Evolutionary conservation across 2,329 filamentous ascomycete genomes (phyloP).

Genomic region (Meredithiella fracta): DNA sequence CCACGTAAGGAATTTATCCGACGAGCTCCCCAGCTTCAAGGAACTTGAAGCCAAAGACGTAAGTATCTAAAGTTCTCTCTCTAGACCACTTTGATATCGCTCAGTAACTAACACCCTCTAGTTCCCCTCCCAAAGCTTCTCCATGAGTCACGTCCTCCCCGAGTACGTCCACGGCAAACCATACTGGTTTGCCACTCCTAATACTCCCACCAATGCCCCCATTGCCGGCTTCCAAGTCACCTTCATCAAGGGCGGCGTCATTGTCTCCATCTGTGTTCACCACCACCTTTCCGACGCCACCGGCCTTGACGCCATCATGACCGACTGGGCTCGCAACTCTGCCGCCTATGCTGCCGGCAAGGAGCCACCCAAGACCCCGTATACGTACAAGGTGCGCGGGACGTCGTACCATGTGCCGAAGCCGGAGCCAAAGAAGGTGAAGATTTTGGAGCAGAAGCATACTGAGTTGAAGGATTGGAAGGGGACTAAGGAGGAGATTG

Average conservation of each 20-base stretch:
- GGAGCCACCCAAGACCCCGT: not conserved
- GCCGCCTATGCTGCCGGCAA: not conserved
- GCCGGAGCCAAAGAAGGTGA: not conserved
- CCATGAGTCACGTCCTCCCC: not conserved
- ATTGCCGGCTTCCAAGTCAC: slow-evolving; percentile 4
- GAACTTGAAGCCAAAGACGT: slow-evolving; percentile 9
- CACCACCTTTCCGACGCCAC: slow-evolving; percentile 5
- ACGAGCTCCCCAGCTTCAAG: slow-evolving; percentile 1
- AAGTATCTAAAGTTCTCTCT: not conserved
- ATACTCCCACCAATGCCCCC: not conserved
- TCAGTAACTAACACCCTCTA: not conserved
- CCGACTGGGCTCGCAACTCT: slow-evolving; percentile 3
- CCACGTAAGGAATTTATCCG: not conserved
- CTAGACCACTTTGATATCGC: not conserved
- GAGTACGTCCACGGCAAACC: not conserved
- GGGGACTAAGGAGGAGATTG: not conserved
- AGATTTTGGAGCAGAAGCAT: not conserved
- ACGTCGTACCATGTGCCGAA: slow-evolving; percentile 8
- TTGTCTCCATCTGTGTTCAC: not conserved
- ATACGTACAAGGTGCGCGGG: slow-evolving; percentile 3
- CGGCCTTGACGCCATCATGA: slow-evolving; percentile 1
- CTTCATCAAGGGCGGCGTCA: slow-evolving; percentile 8
- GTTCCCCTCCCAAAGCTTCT: slow-evolving; percentile 7
- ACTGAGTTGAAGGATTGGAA: not conserved
- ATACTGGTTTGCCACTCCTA: not conserved